These are phyloP conservation scores for Spiraea crenata DNA, from an alignment of 331 rosid species.

Conservation along the genomic window DNA sequence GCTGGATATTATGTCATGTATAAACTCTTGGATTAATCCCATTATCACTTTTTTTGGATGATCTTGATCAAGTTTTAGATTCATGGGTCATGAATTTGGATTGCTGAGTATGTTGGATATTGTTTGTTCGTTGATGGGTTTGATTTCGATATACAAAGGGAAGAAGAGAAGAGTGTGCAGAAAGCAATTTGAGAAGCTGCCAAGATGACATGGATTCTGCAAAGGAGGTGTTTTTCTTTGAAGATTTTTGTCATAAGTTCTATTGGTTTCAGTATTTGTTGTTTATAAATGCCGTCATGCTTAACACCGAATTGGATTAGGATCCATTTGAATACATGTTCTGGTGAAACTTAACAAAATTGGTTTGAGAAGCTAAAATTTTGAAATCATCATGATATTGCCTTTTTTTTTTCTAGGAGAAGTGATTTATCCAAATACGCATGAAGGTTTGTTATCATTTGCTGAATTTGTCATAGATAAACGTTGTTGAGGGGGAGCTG, in stretches of 20 bases:
- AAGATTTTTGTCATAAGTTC: background rate
- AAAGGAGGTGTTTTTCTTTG: constrained; percentile 29
- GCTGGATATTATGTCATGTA: no score
- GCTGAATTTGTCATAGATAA: no score
- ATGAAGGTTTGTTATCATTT: no score
- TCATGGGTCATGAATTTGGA: constrained; percentile 6
- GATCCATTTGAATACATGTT: background rate
- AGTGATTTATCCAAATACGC: no score
- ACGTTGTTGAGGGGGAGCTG: no score
- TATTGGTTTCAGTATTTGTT: background rate
- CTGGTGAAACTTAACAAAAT: background rate
- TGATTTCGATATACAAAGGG: constrained; percentile 39
- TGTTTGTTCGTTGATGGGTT: constrained; percentile 1
- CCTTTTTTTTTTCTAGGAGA: no score
- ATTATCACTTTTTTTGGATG: background rate
- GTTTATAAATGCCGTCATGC: background rate
- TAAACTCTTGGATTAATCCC: no score
- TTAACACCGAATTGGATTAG: background rate
- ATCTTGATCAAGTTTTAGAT: background rate
- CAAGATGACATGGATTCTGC: constrained; percentile 54
- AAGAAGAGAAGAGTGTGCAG: constrained; percentile 49
- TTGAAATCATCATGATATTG: no score
- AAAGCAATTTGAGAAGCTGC: constrained; percentile 53
- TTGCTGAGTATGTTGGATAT: constrained; percentile 8
- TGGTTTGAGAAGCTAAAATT: background rate